These are phyloP conservation scores for Huntiella omanensis DNA, from an alignment of 2,329 filamentous ascomycete genomes.

Conservation along the genomic window DNA sequence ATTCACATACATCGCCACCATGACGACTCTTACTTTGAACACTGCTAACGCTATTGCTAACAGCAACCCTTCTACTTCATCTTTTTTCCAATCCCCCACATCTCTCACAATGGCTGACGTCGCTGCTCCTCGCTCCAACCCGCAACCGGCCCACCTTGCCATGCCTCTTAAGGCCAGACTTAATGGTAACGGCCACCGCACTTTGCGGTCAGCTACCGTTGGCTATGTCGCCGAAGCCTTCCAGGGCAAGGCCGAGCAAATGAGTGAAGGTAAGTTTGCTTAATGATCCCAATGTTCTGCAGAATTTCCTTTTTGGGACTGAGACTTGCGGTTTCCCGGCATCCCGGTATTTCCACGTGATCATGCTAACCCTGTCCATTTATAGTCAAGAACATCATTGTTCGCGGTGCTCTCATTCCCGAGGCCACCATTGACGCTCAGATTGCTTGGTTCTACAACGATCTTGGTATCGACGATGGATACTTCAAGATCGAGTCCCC, in stretches of 20 bases:
- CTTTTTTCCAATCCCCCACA: constrained; percentile 19
- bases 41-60: constrained; percentile 22
- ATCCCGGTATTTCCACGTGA: not conserved
- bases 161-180: constrained; percentile 37
- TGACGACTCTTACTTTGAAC: constrained; percentile 21
- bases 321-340: not conserved
- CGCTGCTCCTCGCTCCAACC: constrained; percentile 29
- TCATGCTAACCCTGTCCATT: constrained; percentile 2
- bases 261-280: constrained; percentile 46
- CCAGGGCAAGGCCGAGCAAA: constrained; percentile 79
- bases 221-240: constrained; percentile 93
- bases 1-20: constrained; percentile 13
- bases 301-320: constrained; percentile 3
- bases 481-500: constrained; percentile 87
- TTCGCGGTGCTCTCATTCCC: constrained; percentile 71
- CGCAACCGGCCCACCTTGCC: constrained; percentile 71
- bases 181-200: constrained; percentile 45
- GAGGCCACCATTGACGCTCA: constrained; percentile 65
- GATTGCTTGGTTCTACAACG: constrained; percentile 92
- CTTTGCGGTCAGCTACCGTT: constrained; percentile 73
- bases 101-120: constrained; percentile 10
- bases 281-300: not conserved
- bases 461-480: constrained; percentile 94
- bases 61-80: constrained; percentile 28
- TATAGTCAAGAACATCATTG: constrained; percentile 62